A percentile compares a stretch with the other conserved stretches of the same genome.
Evolutionary conservation across 139 green algal species (phyloP).

Genomic region (Coelastrella sp.): DNA sequence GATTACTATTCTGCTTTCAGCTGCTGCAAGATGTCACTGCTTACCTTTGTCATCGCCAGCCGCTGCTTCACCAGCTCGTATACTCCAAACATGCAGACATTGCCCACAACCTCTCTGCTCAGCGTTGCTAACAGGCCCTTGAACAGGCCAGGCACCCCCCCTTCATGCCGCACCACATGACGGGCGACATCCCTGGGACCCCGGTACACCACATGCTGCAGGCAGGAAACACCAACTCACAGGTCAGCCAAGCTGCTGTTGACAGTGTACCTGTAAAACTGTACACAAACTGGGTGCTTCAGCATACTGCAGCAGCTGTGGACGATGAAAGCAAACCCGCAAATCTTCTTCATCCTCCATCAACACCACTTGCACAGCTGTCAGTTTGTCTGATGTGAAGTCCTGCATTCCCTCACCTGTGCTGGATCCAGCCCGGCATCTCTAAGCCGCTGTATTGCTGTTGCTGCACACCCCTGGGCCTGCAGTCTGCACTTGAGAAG

Average conservation of each 20-base stretch:
- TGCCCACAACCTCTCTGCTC: constrained; percentile 76
- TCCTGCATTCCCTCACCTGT: not conserved
- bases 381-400: too few species aligned
- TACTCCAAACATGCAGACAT: constrained; percentile 81
- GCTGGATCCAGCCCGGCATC: constrained; percentile 51
- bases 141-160: constrained; percentile 64
- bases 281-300: not conserved
- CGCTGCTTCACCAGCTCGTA: constrained; percentile 76
- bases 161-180: constrained; percentile 71
- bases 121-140: constrained; percentile 76
- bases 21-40: not conserved
- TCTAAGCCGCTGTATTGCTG: constrained; percentile 36
- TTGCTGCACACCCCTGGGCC: constrained; percentile 47
- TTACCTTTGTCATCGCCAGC: constrained; percentile 57
- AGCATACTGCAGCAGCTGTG: constrained; percentile 1
- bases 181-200: constrained; percentile 64
- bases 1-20: not conserved
- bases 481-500: constrained; percentile 90
- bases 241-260: not conserved
- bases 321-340: too few species aligned
- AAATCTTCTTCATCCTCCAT: too few species aligned
- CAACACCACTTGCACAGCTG: too few species aligned
- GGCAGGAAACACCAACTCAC: not conserved
- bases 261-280: too few species aligned
- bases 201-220: constrained; percentile 38